phyloP scores from a whole-genome alignment of 169 alveolate genomes.

The Amoebophrya sp. region DNA sequence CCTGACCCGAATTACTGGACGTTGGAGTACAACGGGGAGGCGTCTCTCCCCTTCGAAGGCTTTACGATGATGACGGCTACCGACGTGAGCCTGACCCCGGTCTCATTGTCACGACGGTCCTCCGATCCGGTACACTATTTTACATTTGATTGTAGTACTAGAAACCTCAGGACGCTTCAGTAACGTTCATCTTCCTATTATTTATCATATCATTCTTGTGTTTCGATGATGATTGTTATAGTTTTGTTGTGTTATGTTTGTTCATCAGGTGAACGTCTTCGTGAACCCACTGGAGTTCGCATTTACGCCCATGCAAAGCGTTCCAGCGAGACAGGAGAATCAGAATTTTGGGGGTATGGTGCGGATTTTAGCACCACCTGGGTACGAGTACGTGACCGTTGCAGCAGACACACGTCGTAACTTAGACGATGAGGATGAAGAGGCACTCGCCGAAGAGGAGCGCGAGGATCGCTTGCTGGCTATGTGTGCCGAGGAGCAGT shows the following conservation, averaged over 20 bases:
- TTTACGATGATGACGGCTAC: constrained; percentile 27
- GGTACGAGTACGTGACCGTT: not conserved
- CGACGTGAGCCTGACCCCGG: constrained; percentile 6
- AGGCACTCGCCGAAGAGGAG: no score
- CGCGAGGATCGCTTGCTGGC: no score
- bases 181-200: no score
- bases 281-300: constrained; percentile 2
- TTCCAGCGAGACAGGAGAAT: not conserved
- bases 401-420: no score
- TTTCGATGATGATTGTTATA: no score
- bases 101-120: not conserved
- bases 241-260: no score
- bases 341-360: not conserved
- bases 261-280: not conserved
- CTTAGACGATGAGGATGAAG: no score
- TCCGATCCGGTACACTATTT: no score
- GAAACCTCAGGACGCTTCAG: no score
- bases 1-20: constrained; percentile 26
- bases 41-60: constrained; percentile 33
- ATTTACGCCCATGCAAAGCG: not conserved
- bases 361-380: not conserved
- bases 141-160: no score
- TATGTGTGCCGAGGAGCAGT: no score
- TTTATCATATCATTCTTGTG: no score
- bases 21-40: constrained; percentile 30